Evolutionary conservation across 106 monocot genomes (phyloP).

Genomic region (Dioscorea alata): DNA sequence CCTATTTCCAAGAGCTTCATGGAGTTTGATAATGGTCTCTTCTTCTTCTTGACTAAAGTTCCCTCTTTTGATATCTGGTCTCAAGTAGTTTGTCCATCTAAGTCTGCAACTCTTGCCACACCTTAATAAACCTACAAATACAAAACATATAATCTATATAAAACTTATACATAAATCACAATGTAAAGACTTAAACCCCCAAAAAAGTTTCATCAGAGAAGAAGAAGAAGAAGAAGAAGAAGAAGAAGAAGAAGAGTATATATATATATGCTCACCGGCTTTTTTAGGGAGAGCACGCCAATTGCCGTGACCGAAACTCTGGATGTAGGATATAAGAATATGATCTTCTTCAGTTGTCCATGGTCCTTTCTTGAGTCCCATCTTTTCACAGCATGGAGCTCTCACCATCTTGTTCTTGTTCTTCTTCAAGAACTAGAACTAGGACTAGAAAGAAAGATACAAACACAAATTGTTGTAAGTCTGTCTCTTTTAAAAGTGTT

Average conservation of each 20-base stretch:
- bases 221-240: neutral
- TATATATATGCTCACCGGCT: constrained; percentile 22
- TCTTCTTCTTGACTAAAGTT: constrained; percentile 44
- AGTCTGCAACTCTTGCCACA: constrained; percentile 54
- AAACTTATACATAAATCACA: neutral
- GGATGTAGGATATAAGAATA: constrained; percentile 22
- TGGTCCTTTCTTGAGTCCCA: constrained; percentile 48
- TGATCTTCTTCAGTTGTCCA: constrained; percentile 40
- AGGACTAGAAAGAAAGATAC: too few relatives aligned
- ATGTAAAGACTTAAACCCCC: too few relatives aligned
- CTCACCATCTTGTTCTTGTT: constrained; percentile 25
- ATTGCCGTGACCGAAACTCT: constrained; percentile 29
- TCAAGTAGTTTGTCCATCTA: constrained; percentile 41
- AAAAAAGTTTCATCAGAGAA: too few relatives aligned
- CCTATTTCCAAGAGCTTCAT: constrained; percentile 37
- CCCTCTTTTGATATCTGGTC: constrained; percentile 44
- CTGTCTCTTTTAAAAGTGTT: too few relatives aligned
- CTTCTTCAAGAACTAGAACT: neutral
- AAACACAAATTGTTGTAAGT: too few relatives aligned
- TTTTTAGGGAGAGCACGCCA: constrained; percentile 46
- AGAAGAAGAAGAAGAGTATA: too few relatives aligned
- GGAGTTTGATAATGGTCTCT: constrained; percentile 37
- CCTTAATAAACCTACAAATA: constrained; percentile 30
- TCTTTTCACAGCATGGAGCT: constrained; percentile 49
- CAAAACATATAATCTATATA: neutral